Percentiles rank a stretch among this genome's conserved stretches.
These are phyloP conservation scores for Xylaria palmicola DNA, from an alignment of 495 filamentous ascomycete genomes.

Conservation along the genomic window DNA sequence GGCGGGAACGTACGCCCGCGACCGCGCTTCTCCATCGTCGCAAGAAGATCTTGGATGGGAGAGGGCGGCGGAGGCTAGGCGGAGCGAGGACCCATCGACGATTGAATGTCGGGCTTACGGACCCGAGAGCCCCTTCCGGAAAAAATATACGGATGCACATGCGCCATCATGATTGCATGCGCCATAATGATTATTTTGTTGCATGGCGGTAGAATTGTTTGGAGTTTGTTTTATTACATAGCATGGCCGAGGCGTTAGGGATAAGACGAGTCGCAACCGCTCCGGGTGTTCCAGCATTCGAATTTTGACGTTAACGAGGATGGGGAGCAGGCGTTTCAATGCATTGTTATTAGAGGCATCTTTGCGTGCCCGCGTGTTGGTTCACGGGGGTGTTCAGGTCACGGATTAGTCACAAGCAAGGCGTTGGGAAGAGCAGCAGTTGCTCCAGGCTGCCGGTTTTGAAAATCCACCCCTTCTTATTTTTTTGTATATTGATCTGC, in stretches of 20 bases:
- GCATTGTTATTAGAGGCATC: not conserved
- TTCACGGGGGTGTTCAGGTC: too few species aligned
- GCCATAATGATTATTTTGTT: too few species aligned
- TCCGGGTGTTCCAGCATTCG: not conserved
- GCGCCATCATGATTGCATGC: too few species aligned
- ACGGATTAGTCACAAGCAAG: not conserved
- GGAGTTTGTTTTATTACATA: not conserved
- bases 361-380: too few species aligned
- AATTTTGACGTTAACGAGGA: not conserved
- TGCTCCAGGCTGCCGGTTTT: not conserved
- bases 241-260: not conserved
- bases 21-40: too few species aligned
- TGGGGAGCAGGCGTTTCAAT: not conserved
- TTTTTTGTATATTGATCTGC: too few species aligned
- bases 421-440: not conserved
- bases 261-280: not conserved
- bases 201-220: not conserved
- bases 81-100: too few species aligned
- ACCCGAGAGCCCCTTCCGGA: too few species aligned
- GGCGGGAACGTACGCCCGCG: constrained; percentile 15
- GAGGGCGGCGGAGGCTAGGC: too few species aligned
- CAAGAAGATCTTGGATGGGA: too few species aligned
- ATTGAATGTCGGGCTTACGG: too few species aligned
- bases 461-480: not conserved
- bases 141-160: too few species aligned